Evolutionary conservation across 352 stramenopile genomes (phyloP), one percentile per base, ranked within the genome.

Genomic region (Peronospora farinosa): DNA sequence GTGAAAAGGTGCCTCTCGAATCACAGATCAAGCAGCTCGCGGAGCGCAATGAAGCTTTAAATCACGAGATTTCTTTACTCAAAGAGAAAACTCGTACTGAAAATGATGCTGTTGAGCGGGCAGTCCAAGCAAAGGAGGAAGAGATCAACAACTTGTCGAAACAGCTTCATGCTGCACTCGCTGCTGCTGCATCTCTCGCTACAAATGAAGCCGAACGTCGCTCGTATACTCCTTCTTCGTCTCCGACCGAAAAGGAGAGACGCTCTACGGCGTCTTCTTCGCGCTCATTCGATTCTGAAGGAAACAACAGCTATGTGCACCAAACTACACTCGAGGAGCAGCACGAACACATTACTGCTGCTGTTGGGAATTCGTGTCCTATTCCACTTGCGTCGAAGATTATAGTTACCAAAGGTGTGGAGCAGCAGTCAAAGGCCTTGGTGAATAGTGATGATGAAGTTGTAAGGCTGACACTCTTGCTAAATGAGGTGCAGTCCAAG

Each of bases 71-170:
- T 16, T 19, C 51, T 5, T 19, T 30, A 0, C 47, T 86, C 7
- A 70, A 65, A 52, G 70, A 74, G 30, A 60, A 74, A 5, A 31
- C 74, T 8, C 53, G 59, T 21, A 54, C 43, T 8, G 73, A 80
- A 47, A 72, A 57, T 7, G 61, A 79, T 17, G 51, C 53, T 1
- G 60, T 67, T 7, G 57, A 69, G 28, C 60, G 82, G 46, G 67
- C 69, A 47, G 51, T 85, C 36, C 53, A 71, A 38, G 55, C 60
- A 15, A 87, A 87, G 51, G 65, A 86, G 28, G 32, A 58, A 7
- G 72, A 89, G 47, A 61, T 87, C 8, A 58, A 43, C 5, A 40
- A 74, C 36, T 63, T 89, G 28, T 66, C 54, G 1, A 68, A 67
- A 38, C 62, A 85, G 39, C 58, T 89, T 10, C 57, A 83, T n/a